Conservation (phyloP, 805 yeast species). For the Maudiozyma pseudohumilis region DNA sequence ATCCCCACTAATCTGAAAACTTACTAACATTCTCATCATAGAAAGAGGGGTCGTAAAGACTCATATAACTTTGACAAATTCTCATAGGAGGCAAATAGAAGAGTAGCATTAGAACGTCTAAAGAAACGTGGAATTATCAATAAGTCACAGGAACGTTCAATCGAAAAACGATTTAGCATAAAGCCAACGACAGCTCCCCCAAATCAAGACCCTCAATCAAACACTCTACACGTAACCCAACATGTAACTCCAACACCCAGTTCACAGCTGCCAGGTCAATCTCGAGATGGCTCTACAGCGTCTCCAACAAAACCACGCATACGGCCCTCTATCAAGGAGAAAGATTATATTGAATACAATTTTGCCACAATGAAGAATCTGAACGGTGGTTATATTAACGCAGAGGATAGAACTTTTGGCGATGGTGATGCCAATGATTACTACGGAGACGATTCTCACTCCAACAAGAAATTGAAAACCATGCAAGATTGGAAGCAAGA, state of each 20-base stretch:
- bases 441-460: constrained; percentile 1
- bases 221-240: too few relatives aligned
- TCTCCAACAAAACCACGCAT: constrained; percentile 16
- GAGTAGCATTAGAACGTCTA: constrained; percentile 50
- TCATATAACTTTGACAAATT: too few relatives aligned
- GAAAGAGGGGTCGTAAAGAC: too few relatives aligned
- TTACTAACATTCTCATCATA: too few relatives aligned
- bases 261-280: not conserved
- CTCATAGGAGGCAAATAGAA: constrained; percentile 44
- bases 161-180: constrained; percentile 13
- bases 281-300: not conserved
- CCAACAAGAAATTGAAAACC: constrained; percentile 29
- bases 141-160: constrained; percentile 14
- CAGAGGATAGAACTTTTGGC: constrained; percentile 11
- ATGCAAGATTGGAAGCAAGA: constrained; percentile 50
- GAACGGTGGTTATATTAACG: constrained; percentile 69
- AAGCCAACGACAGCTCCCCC: not conserved
- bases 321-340: constrained; percentile 42
- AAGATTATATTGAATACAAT: constrained; percentile 76
- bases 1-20: not conserved
- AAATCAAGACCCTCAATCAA: not conserved
- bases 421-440: constrained; percentile 12
- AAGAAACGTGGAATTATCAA: constrained; percentile 34
- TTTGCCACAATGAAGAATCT: constrained; percentile 84
- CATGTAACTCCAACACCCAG: not conserved